Conservation (phyloP, 2,329 filamentous ascomycete genomes). For the Xylariaceae sp. region DNA sequence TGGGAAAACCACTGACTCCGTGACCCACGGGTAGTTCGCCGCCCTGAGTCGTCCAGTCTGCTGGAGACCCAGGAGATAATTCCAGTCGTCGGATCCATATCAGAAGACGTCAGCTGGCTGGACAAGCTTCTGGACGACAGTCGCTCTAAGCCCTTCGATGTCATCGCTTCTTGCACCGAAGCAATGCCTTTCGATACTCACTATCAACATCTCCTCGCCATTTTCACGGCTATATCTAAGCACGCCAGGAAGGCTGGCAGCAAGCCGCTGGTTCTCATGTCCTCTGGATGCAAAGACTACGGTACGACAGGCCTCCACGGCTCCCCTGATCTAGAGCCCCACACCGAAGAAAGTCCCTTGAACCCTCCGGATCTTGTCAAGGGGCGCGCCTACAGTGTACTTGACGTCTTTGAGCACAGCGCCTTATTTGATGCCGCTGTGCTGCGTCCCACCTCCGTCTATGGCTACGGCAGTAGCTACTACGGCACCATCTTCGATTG, state of each 20-base stretch:
- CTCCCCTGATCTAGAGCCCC: conserved; percentile 27
- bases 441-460: conserved; percentile 39
- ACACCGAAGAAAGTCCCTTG: conserved; percentile 35
- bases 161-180: conserved; percentile 36
- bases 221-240: conserved; percentile 27
- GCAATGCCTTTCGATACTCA: conserved; percentile 31
- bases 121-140: conserved; percentile 14
- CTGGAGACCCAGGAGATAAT: conserved; percentile 30
- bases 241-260: conserved; percentile 26
- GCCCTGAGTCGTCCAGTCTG: conserved; percentile 17
- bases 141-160: conserved; percentile 28
- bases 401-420: conserved; percentile 29
- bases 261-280: conserved; percentile 35
- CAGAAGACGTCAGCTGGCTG: conserved; percentile 17
- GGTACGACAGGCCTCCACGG: conserved; percentile 28
- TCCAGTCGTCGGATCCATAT: conserved; percentile 32
- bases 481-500: conserved; percentile 32
- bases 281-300: conserved; percentile 44
- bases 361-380: conserved; percentile 20
- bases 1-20: too few species aligned
- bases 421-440: conserved; percentile 35
- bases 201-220: conserved; percentile 27
- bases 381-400: conserved; percentile 25
- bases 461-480: conserved; percentile 37
- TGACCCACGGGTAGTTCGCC: too few species aligned